phyloP scores from a whole-genome alignment of 2,329 filamentous ascomycete species.

The Cercospora citrullina region DNA sequence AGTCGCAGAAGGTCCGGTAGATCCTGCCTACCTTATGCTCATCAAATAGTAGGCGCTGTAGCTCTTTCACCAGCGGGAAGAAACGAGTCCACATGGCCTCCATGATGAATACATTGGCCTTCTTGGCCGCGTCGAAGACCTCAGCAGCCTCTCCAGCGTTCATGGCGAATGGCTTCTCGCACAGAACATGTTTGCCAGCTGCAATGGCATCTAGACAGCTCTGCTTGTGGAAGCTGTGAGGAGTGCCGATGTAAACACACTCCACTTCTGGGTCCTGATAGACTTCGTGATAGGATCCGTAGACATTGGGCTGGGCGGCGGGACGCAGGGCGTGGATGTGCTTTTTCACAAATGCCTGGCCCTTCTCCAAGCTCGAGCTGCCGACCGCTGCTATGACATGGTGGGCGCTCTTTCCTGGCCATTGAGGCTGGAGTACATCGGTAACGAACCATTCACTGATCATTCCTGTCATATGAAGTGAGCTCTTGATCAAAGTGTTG shows the following conservation, averaged over 20 bases:
- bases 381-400: constrained; percentile 25
- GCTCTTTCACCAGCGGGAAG: constrained; percentile 42
- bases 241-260: constrained; percentile 51
- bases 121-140: constrained; percentile 44
- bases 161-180: constrained; percentile 50
- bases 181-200: constrained; percentile 48
- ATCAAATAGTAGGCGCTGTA: constrained; percentile 43
- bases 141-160: constrained; percentile 45
- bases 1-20: constrained; percentile 45
- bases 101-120: constrained; percentile 47
- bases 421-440: constrained; percentile 45
- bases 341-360: constrained; percentile 20
- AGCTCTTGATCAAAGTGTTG: not conserved
- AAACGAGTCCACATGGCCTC: constrained; percentile 53
- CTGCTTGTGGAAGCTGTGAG: constrained; percentile 48
- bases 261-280: constrained; percentile 48
- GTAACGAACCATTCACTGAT: constrained; percentile 51
- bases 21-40: constrained; percentile 46
- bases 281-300: constrained; percentile 45
- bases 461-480: constrained; percentile 34
- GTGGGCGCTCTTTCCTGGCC: constrained; percentile 39
- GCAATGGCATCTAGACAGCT: constrained; percentile 49
- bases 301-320: constrained; percentile 37
- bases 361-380: constrained; percentile 25
- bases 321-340: constrained; percentile 17